These are phyloP conservation scores for Leishmania arabica DNA, from an alignment of 208 protist species.

Conservation along the genomic window DNA sequence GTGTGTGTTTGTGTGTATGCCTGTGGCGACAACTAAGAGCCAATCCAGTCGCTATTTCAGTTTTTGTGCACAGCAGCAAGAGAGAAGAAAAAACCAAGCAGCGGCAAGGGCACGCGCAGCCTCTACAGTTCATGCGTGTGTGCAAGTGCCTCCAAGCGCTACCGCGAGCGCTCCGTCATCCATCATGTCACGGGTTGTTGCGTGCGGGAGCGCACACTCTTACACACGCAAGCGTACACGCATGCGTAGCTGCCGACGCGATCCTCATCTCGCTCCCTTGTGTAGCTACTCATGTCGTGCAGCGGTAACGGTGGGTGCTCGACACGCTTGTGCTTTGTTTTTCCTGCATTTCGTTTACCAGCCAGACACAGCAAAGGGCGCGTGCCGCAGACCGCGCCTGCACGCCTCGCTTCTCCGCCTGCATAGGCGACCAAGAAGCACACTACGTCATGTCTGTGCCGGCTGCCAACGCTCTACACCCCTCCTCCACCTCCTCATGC, in stretches of 20 bases:
- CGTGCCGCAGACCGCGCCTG: not conserved
- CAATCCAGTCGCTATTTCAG: too few relatives aligned
- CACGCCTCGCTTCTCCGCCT: not conserved
- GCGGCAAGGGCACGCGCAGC: not conserved
- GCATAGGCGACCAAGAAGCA: not conserved
- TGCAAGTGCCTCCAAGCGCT: not conserved
- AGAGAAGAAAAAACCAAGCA: not conserved
- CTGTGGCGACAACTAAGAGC: too few relatives aligned
- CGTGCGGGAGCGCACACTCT: not conserved
- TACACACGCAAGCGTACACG: not conserved
- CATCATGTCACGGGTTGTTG: too few relatives aligned
- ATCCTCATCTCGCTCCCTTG: not conserved
- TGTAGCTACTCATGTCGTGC: not conserved
- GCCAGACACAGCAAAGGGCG: not conserved
- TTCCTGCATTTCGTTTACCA: not conserved
- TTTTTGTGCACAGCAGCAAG: not conserved
- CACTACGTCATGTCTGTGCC: not conserved
- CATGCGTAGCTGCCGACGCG: not conserved
- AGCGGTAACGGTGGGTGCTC: not conserved
- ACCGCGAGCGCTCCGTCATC: too few relatives aligned
- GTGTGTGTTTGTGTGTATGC: not conserved
- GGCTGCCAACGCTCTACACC: not conserved
- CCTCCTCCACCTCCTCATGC: not conserved
- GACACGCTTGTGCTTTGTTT: not conserved
- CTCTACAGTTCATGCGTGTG: not conserved